phyloP scores from a whole-genome alignment of 2,329 filamentous ascomycete species.

The Xylariaceae sp. region DNA sequence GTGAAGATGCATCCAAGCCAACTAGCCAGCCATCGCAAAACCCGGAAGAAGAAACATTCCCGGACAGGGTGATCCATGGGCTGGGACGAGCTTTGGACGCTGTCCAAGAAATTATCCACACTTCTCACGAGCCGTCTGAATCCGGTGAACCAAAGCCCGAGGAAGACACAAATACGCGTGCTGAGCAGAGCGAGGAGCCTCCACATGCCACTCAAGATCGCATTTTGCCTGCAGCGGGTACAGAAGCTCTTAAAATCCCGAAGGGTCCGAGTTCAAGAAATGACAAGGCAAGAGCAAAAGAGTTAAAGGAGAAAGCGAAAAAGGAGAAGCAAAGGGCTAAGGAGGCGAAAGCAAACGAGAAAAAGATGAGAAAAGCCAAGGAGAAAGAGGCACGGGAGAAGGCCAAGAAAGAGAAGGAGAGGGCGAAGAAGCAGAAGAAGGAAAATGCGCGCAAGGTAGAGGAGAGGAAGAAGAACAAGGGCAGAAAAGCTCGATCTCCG shows the following conservation, averaged over 20 bases:
- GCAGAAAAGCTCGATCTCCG: constrained; percentile 15
- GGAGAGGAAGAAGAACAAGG: constrained; percentile 22
- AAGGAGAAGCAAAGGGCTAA: constrained; percentile 6
- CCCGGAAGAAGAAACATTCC: constrained; percentile 2
- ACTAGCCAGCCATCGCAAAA: not conserved
- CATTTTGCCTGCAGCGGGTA: constrained; percentile 2
- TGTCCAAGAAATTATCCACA: constrained; percentile 10
- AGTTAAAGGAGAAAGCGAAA: constrained; percentile 18
- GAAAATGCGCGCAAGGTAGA: constrained; percentile 18
- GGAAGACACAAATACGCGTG: not conserved
- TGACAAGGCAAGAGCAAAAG: constrained; percentile 23
- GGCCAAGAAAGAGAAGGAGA: constrained; percentile 17
- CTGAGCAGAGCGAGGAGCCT: constrained; percentile 3
- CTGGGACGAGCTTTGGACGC: constrained; percentile 8
- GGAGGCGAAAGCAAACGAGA: constrained; percentile 9
- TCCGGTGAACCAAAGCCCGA: not conserved
- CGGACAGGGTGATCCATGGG: constrained; percentile 6
- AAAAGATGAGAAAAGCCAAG: constrained; percentile 21
- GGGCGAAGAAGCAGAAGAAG: constrained; percentile 21
- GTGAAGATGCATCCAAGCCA: not conserved
- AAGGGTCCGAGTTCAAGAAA: constrained; percentile 8
- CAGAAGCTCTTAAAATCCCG: constrained; percentile 6
- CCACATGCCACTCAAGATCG: not conserved
- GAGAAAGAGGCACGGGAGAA: constrained; percentile 38
- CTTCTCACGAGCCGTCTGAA: not conserved